phyloP scores from a whole-genome alignment of 1,139 yeast species.

The Citeromyces hawaiiensis region DNA sequence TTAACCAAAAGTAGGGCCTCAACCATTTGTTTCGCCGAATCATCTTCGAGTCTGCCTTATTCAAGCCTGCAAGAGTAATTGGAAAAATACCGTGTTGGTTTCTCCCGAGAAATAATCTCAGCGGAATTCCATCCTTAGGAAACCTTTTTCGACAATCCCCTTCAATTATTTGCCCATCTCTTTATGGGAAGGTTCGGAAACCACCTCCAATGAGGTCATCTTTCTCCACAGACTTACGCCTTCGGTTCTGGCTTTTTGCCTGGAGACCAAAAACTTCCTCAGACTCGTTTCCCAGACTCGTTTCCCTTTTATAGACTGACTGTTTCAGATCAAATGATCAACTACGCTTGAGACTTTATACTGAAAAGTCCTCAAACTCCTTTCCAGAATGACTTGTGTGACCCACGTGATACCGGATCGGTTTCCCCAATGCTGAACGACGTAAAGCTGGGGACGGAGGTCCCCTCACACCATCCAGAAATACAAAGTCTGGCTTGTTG shows the following conservation, averaged over 20 bases:
- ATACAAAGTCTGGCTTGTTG: no score
- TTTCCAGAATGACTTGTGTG: slow-evolving; percentile 34
- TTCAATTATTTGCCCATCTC: slow-evolving; percentile 30
- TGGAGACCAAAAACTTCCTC: slow-evolving; percentile 28
- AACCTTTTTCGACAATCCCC: slow-evolving; percentile 60
- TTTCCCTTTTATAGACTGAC: slow-evolving; percentile 51
- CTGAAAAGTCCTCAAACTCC: slow-evolving; percentile 63
- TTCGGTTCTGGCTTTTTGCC: slow-evolving; percentile 33
- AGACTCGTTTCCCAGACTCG: slow-evolving; percentile 30
- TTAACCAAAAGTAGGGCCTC: slow-evolving; percentile 58
- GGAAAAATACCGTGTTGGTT: slow-evolving; percentile 36
- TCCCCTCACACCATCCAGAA: no score
- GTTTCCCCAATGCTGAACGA: slow-evolving; percentile 54
- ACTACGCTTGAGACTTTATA: slow-evolving; percentile 52
- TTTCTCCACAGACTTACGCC: slow-evolving; percentile 43
- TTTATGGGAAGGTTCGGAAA: slow-evolving; percentile 23
- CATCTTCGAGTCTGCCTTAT: slow-evolving; percentile 37
- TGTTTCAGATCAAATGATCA: slow-evolving; percentile 42
- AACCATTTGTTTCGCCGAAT: slow-evolving; percentile 33
- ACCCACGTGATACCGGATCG: slow-evolving; percentile 43
- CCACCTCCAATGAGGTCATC: slow-evolving; percentile 18
- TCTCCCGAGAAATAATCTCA: slow-evolving; percentile 35
- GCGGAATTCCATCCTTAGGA: slow-evolving; percentile 65
- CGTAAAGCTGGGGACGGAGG: no score
- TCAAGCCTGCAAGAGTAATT: slow-evolving; percentile 60